Percentiles rank a stretch among this genome's conserved stretches.
Conservation (phyloP, 495 filamentous ascomycete genomes). For the Tuber aestivum region DNA sequence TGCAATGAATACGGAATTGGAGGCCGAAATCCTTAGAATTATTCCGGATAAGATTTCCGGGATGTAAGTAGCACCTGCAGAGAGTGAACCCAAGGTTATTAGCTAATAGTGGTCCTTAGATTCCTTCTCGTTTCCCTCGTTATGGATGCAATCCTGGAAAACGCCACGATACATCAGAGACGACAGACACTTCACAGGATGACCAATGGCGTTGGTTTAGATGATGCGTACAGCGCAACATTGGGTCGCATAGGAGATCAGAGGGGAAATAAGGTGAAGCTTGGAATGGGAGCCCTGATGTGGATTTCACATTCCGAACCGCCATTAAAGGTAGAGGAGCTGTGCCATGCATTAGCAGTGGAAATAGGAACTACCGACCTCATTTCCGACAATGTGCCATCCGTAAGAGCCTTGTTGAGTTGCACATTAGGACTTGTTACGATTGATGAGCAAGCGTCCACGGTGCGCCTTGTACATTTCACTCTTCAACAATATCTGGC, state of each 20-base stretch:
- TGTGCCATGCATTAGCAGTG: neutral
- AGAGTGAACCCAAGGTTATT: neutral
- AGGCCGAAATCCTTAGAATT: neutral
- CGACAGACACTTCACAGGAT: neutral
- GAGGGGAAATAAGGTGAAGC: no score
- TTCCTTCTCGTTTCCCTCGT: no score
- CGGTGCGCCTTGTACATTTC: neutral
- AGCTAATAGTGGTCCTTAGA: neutral
- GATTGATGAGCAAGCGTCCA: neutral
- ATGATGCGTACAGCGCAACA: no score
- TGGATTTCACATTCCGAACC: neutral
- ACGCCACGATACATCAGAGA: neutral
- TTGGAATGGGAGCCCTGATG: neutral
- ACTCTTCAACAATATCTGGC: neutral
- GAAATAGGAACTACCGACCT: neutral
- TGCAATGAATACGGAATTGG: neutral
- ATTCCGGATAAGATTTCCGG: neutral
- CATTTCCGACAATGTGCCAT: neutral
- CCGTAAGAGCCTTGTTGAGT: neutral
- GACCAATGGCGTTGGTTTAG: no score
- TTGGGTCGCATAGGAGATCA: no score
- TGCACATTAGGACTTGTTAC: neutral
- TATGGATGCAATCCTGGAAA: no score
- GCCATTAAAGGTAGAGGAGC: neutral
- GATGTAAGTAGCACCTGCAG: neutral